phyloP scores from a whole-genome alignment of 163 green algal genomes.

The Scenedesmus sp. region DNA sequence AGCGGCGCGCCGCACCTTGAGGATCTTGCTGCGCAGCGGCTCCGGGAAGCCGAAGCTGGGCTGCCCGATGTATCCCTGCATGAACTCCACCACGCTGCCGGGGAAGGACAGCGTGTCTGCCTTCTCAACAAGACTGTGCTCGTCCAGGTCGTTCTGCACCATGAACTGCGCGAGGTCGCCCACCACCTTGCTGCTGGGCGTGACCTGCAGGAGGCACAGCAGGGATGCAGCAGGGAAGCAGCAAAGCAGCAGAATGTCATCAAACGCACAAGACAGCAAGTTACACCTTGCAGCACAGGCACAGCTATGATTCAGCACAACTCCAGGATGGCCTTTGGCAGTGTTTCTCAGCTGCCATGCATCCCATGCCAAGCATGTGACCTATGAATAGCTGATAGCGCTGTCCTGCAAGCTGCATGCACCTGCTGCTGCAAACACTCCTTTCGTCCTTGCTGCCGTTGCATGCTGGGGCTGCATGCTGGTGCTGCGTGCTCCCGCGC shows the following conservation, averaged over 20 bases:
- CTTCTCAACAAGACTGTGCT: slow-evolving; percentile 83
- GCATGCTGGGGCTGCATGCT: not conserved
- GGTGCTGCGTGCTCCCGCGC: not conserved
- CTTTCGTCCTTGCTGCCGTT: not conserved
- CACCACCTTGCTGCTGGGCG: slow-evolving; percentile 87
- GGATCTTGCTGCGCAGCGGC: slow-evolving; percentile 83
- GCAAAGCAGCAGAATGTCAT: not conserved
- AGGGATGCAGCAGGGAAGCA: not conserved
- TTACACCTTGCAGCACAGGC: not conserved
- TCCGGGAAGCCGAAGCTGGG: slow-evolving; percentile 92
- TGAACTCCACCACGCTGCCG: slow-evolving; percentile 91
- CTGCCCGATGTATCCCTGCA: slow-evolving; percentile 89
- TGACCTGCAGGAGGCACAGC: slow-evolving; percentile 69
- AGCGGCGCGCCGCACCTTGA: slow-evolving; percentile 64
- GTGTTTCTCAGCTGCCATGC: not conserved
- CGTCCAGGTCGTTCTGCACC: slow-evolving; percentile 92
- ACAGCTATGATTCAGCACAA: not conserved
- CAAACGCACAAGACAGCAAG: no score
- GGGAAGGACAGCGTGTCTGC: slow-evolving; percentile 89
- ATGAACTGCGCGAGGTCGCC: slow-evolving; percentile 98
- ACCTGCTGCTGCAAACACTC: not conserved
- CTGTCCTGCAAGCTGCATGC: not conserved
- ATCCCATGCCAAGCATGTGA: not conserved
- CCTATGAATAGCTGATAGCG: not conserved
- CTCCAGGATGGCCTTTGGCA: not conserved